Conservation (phyloP, 208 protist species). For the Leishmania braziliensis region DNA sequence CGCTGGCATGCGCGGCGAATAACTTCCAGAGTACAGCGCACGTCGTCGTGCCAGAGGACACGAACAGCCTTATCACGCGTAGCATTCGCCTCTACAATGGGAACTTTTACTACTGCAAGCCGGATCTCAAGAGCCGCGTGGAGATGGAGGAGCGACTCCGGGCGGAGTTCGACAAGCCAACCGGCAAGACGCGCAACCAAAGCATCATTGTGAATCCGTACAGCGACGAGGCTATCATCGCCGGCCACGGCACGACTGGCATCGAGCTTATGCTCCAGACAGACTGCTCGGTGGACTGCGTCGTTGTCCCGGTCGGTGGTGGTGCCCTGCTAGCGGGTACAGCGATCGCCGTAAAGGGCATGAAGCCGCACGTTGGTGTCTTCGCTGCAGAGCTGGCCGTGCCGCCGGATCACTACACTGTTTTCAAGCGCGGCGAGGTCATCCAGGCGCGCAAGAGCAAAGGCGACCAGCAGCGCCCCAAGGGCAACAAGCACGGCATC, state of each 20-base stretch:
- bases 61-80: slow-evolving; percentile 72
- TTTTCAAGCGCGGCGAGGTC: slow-evolving; percentile 50
- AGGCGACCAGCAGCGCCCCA: slow-evolving; percentile 1
- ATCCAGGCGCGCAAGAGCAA: slow-evolving; percentile 16
- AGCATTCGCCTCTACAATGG: slow-evolving; percentile 74
- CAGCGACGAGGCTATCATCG: slow-evolving; percentile 91
- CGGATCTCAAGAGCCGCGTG: slow-evolving; percentile 53
- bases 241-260: slow-evolving; percentile 88
- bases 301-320: slow-evolving; percentile 90
- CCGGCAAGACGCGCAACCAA: slow-evolving; percentile 54
- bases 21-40: slow-evolving; percentile 77
- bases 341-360: slow-evolving; percentile 87
- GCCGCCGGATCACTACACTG: slow-evolving; percentile 28
- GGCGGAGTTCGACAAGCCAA: slow-evolving; percentile 40
- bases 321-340: slow-evolving; percentile 88
- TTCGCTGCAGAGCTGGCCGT: slow-evolving; percentile 79
- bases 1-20: slow-evolving; percentile 85
- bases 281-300: slow-evolving; percentile 74
- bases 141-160: slow-evolving; percentile 39
- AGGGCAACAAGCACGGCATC: slow-evolving; percentile 19
- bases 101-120: slow-evolving; percentile 44
- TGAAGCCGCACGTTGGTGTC: slow-evolving; percentile 89
- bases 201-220: slow-evolving; percentile 90
- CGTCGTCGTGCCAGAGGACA: slow-evolving; percentile 89
- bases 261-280: slow-evolving; percentile 91